Percentiles rank a stretch among this genome's conserved stretches.
Evolutionary conservation across 2,329 filamentous ascomycete genomes (phyloP).

Genomic region (Bipolaris gigantea): DNA sequence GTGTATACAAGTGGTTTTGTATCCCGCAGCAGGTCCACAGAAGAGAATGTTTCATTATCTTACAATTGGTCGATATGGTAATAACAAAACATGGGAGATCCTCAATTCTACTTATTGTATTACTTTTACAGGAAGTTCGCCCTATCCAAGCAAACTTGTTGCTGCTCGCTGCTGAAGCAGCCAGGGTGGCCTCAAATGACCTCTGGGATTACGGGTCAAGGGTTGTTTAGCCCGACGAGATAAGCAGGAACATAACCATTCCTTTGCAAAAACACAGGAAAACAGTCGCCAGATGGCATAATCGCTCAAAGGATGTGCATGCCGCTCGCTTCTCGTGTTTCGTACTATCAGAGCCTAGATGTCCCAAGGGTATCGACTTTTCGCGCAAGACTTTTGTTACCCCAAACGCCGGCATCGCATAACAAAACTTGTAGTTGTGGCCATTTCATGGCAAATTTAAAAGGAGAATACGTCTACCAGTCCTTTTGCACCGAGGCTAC

Average conservation of each 20-base stretch:
- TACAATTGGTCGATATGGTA: neutral
- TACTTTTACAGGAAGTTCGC: neutral
- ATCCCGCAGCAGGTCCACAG: too few relatives aligned
- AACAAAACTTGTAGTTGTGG: neutral
- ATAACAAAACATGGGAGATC: neutral
- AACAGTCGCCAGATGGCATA: neutral
- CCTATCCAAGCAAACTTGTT: too few relatives aligned
- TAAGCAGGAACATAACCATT: too few relatives aligned
- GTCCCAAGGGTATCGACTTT: neutral
- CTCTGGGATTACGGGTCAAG: too few relatives aligned
- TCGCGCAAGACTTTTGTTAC: neutral
- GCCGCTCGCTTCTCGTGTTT: neutral
- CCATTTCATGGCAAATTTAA: neutral
- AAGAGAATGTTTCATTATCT: neutral
- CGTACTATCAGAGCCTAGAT: neutral
- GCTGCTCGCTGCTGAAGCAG: too few relatives aligned
- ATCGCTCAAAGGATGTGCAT: conserved; percentile 1
- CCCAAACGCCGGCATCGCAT: neutral
- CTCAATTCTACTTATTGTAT: neutral
- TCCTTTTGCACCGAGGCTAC: conserved; percentile 6
- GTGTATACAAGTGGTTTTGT: too few relatives aligned
- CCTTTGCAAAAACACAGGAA: neutral
- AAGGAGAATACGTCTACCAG: neutral
- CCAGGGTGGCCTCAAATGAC: too few relatives aligned
- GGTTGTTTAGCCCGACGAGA: too few relatives aligned